Evolutionary conservation across 169 alveolate species (phyloP), one percentile per base, ranked within the genome.

Genomic region (Cryptosporidium felis): DNA sequence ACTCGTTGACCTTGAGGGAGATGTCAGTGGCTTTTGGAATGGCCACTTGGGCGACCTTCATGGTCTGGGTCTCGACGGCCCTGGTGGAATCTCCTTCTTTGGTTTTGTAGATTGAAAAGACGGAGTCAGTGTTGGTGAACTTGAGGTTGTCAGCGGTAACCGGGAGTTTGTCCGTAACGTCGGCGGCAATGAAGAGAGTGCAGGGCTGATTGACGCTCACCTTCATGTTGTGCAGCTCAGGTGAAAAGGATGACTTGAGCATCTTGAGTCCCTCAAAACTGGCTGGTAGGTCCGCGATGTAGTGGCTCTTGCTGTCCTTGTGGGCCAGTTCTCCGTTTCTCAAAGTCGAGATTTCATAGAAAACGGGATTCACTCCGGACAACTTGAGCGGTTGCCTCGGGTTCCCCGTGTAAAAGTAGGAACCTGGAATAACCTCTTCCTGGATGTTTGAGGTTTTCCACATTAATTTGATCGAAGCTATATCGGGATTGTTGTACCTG

Each of bases 281-380:
- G 32, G 93, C 38, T 36, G 97, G 97, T n/a, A 94, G 88, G 58
- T 94, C 97, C 12, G 96, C 92, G 18, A 94, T 65, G 23, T 90
- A 65, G 42, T 90, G 89, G 49, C 80, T 89, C 6, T 90, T 46
- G 36, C 92, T 88, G 62, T 94, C 93, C 45, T 88, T 63, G 79
- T 91, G 94, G 32, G 96, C 95, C 53, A 92, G 89, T 30, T 91
- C 94, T 38, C 97, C 97, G 59, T 94, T 92, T 88, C 94, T 93
- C 14, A 94, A 85, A 32, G 90, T 63, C 4, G 94, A 91, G 63
- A 94, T 60, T 42, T 91, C 95, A 62, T 80, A 94, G 56, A 85
- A 65, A 30, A 90, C 92, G n/a, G 96, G 97, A 38, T 91, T 81
- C 10, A 94, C 89, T n/a, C 95, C 96, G 12, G 92, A 91, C 14